Base-by-base conservation (phyloP, 164 flowering plant species). In the Liquidambar formosana region DNA sequence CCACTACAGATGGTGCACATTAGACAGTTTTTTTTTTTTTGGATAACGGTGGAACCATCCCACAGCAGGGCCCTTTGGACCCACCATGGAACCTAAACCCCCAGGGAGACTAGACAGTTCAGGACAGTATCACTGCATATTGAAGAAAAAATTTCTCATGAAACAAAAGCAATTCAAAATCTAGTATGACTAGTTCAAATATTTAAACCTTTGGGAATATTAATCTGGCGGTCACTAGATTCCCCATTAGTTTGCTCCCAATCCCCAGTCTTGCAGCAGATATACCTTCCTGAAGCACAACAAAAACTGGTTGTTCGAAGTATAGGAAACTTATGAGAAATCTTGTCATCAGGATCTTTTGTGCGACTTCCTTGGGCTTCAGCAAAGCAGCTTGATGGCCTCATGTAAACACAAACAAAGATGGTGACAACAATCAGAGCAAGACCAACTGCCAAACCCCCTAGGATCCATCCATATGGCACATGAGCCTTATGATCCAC, bases 391-490 rank as follows among this genome's bases (percentile, higher is more conserved):
- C 65, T 68, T 43, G 86, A 82, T 45, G 89, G 83, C 69, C 88
- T 86, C 79, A 80, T 63, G 59, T 38, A 81, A 46, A 87, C 47
- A 74, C 78, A 92, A 53, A 82, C 21, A 28, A 81, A 61, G 51
- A 87, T 48, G 56, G 70, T 45, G 44, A 85, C 53, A 47, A 89
- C 27, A n/a, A 92, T 66, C 62, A 94, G 75, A 67, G 67, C 79
- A 64, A 88, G 76, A 57, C 82, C 92, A 66, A 78, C 66, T 43
- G 83, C 96, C 41, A 81, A 26, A 73, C 93, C 76, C 60, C 95
- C 98, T 54, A 92, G 59, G 67, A 87, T 85, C 98, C 98, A 94
- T 64, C 81, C 84, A 81, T 85, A 88, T 68, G 93, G 85, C 45
- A 85, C 78, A 72, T 81, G 88, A 77, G 74, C 72, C 71, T 83